A percentile compares a stretch with the other conserved stretches of the same genome.
Conservation (phyloP, 2,329 filamentous ascomycete genomes). For the Ophiocordyceps camponoti-floridani region DNA sequence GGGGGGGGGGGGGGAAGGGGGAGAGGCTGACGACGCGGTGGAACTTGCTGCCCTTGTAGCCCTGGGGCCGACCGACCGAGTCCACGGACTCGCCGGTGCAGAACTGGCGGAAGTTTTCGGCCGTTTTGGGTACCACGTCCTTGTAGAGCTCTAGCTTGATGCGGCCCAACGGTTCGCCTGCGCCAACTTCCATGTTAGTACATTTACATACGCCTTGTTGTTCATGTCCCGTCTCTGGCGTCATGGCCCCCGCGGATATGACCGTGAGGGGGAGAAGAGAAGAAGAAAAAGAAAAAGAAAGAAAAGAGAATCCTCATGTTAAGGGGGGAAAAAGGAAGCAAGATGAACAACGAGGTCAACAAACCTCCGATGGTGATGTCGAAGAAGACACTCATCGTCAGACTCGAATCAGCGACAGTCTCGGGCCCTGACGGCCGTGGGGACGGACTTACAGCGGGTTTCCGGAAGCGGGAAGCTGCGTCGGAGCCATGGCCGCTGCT, state of each 20-base stretch:
- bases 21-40: slow-evolving; percentile 61
- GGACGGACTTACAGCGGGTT: slow-evolving; percentile 24
- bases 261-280: not conserved
- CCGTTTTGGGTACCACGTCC: slow-evolving; percentile 68
- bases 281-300: not conserved
- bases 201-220: not conserved
- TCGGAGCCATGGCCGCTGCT: slow-evolving; percentile 20
- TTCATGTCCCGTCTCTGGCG: not conserved
- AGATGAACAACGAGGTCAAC: slow-evolving; percentile 8
- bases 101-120: slow-evolving; percentile 94
- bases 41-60: slow-evolving; percentile 90
- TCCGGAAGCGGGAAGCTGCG: slow-evolving; percentile 25
- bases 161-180: slow-evolving; percentile 71
- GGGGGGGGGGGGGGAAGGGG: too few relatives aligned
- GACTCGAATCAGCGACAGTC: not conserved
- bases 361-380: slow-evolving; percentile 64
- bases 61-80: slow-evolving; percentile 57
- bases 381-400: slow-evolving; percentile 43
- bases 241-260: not conserved
- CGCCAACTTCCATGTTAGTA: not conserved
- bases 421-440: not conserved
- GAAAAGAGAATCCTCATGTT: too few relatives aligned
- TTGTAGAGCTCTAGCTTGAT: slow-evolving; percentile 85
- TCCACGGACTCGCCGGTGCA: slow-evolving; percentile 88
- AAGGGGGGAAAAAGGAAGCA: not conserved